A percentile compares a stretch with the other conserved stretches of the same genome.
These are phyloP conservation scores for Starmerella geochares DNA, from an alignment of 805 yeast species.

Conservation along the genomic window DNA sequence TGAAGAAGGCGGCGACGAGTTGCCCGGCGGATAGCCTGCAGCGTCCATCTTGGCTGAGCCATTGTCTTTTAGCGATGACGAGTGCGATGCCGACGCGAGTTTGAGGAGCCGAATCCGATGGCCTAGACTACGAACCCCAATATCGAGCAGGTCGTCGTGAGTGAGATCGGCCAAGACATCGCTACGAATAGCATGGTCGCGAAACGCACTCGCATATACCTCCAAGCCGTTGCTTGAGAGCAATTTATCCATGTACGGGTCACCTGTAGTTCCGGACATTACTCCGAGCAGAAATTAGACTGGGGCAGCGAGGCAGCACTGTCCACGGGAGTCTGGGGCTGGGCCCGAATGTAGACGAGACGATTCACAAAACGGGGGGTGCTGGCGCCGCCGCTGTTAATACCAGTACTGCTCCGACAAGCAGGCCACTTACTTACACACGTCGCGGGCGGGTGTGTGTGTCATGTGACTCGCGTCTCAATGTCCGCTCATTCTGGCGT, in stretches of 20 bases:
- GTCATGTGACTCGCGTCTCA: too few relatives aligned
- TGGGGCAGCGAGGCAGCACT: background rate
- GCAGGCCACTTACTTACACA: background rate
- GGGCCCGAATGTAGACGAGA: too few relatives aligned
- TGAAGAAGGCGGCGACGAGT: too few relatives aligned
- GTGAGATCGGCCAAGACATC: slow-evolving; percentile 58
- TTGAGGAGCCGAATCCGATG: slow-evolving; percentile 52
- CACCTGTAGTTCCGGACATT: background rate
- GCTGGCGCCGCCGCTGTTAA: background rate
- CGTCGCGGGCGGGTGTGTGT: background rate
- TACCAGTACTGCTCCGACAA: background rate
- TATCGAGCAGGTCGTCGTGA: slow-evolving; percentile 60
- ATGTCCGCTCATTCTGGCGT: too few relatives aligned
- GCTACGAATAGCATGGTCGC: slow-evolving; percentile 59
- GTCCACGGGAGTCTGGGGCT: too few relatives aligned
- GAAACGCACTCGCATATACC: slow-evolving; percentile 32
- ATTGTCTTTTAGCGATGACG: background rate
- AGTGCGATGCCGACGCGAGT: slow-evolving; percentile 35
- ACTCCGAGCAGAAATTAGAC: background rate
- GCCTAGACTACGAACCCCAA: slow-evolving; percentile 49
- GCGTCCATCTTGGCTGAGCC: background rate
- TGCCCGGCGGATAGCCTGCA: too few relatives aligned
- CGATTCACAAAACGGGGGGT: too few relatives aligned
- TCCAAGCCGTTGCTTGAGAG: slow-evolving; percentile 12
- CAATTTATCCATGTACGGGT: slow-evolving; percentile 4